Conservation (phyloP, 192 early-diverging fungal genomes). For the Coemansia sp. region DNA sequence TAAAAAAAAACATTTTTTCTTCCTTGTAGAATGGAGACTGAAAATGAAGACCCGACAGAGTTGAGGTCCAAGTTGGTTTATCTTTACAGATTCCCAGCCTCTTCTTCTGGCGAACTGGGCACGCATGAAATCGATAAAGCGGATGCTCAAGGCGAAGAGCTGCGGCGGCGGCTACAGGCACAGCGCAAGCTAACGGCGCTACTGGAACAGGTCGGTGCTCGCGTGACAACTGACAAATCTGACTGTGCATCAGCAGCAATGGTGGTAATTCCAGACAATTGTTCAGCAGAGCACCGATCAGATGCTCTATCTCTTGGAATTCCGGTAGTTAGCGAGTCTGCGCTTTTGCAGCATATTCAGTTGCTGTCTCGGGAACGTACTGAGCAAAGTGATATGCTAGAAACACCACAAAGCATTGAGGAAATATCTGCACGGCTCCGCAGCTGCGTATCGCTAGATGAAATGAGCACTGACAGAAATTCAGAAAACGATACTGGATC, state of each 20-base stretch:
- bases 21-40: conserved; percentile 5
- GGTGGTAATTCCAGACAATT: conserved; percentile 24
- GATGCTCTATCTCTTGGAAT: conserved; percentile 10
- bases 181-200: conserved; percentile 9
- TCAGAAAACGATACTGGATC: not conserved
- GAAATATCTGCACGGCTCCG: conserved; percentile 10
- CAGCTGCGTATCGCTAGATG: conserved; percentile 30
- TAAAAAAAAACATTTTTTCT: not conserved
- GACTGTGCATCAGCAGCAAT: conserved; percentile 7
- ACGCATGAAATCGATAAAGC: conserved; percentile 15
- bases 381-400: no score
- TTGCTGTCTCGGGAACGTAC: no score
- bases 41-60: conserved; percentile 8
- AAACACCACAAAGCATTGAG: no score
- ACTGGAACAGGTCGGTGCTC: conserved; percentile 19
- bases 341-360: conserved; percentile 20
- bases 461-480: conserved; percentile 5
- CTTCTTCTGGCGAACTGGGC: not conserved
- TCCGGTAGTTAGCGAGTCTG: conserved; percentile 29
- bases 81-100: conserved; percentile 23
- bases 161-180: conserved; percentile 24
- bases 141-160: conserved; percentile 33
- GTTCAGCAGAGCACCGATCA: conserved; percentile 10
- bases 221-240: not conserved
- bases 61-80: conserved; percentile 16